phyloP scores from a whole-genome alignment of 2,329 filamentous ascomycete genomes.

The Monosporascus sp. region DNA sequence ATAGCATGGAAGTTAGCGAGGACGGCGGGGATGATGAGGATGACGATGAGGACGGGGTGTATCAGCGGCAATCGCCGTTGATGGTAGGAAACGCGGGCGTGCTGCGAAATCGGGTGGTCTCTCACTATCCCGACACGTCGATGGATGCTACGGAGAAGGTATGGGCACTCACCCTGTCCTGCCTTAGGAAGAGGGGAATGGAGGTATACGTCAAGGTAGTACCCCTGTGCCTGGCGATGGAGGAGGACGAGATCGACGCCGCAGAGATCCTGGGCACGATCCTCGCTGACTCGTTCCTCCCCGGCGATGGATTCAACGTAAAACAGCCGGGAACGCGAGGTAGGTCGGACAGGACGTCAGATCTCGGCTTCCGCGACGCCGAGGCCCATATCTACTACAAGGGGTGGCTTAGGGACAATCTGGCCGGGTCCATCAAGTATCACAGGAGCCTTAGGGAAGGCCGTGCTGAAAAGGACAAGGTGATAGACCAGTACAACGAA shows the following conservation, averaged over 20 bases:
- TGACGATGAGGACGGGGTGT: background rate
- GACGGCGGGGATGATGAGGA: no score
- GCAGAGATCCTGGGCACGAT: background rate
- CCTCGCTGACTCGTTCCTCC: background rate
- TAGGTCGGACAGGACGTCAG: background rate
- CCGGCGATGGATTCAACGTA: background rate
- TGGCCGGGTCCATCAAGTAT: background rate
- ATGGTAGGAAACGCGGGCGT: background rate
- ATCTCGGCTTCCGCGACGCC: background rate
- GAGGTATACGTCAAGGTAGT: background rate
- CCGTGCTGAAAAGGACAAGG: no score
- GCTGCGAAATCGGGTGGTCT: background rate
- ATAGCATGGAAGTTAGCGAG: no score
- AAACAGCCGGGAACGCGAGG: background rate
- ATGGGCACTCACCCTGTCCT: background rate
- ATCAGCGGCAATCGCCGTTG: background rate
- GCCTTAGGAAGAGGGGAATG: background rate
- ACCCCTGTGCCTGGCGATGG: background rate
- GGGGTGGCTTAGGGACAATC: background rate
- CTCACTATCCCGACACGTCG: background rate
- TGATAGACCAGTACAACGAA: no score
- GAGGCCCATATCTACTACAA: background rate
- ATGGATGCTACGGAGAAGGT: background rate
- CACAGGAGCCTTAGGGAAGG: background rate
- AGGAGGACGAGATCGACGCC: background rate